Conservation (phyloP, 2,329 filamentous ascomycete species). For the Leptographium flavum region DNA sequence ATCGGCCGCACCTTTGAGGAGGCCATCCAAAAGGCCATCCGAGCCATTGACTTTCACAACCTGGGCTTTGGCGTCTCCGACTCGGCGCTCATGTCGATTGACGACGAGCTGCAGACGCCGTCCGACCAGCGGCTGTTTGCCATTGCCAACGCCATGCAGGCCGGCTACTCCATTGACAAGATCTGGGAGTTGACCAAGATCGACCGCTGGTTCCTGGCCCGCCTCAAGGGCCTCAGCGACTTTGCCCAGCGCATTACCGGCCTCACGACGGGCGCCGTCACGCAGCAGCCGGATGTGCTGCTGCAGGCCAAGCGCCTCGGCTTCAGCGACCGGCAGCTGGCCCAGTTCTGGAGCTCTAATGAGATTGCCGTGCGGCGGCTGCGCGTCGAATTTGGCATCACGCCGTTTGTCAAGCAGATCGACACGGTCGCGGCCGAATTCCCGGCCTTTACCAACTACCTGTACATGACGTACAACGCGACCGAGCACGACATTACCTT, state of each 20-base stretch:
- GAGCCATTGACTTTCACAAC: conserved; percentile 89
- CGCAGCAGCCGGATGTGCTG: conserved; percentile 49
- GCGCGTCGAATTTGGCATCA: conserved; percentile 73
- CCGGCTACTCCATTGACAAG: conserved; percentile 86
- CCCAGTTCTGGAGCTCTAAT: conserved; percentile 88
- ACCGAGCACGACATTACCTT: conserved; percentile 73
- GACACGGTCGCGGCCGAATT: conserved; percentile 97
- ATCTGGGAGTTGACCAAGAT: conserved; percentile 98
- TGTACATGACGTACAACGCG: conserved; percentile 93
- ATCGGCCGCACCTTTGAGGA: conserved; percentile 96
- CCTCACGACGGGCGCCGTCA: conserved; percentile 51
- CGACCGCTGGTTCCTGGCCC: conserved; percentile 94
- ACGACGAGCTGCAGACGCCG: conserved; percentile 89
- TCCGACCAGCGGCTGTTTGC: conserved; percentile 96
- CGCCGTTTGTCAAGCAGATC: conserved; percentile 91
- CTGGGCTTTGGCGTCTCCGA: conserved; percentile 85
- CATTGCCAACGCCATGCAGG: conserved; percentile 93
- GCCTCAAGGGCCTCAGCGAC: conserved; percentile 79
- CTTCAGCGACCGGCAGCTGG: conserved; percentile 86
- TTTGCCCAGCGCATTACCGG: conserved; percentile 68
- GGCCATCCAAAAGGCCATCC: conserved; percentile 95
- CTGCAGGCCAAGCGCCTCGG: conserved; percentile 83
- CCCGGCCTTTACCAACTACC: conserved; percentile 85
- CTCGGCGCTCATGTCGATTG: conserved; percentile 77
- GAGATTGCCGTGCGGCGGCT: conserved; percentile 77